Evolutionary conservation across 768 basidiomycete species (phyloP).

Genomic region (Lactarius evosmus): DNA sequence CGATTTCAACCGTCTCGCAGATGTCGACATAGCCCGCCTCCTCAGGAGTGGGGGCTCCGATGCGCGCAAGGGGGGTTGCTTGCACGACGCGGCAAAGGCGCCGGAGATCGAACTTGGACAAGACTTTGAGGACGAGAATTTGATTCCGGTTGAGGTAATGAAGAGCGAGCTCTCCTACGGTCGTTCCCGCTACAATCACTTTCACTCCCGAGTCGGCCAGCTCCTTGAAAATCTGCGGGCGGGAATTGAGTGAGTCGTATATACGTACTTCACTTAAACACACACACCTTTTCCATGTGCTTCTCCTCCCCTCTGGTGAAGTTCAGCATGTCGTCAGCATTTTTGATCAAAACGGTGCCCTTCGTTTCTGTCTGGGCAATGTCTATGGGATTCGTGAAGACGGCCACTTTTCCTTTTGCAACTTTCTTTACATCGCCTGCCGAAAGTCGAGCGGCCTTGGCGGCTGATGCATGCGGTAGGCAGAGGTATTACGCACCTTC

Average conservation of each 20-base stretch:
- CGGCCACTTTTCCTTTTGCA: conserved; percentile 85
- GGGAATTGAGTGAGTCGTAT: conserved; percentile 6
- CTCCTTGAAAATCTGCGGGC: conserved; percentile 84
- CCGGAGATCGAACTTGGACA: conserved; percentile 97
- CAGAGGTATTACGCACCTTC: conserved; percentile 59
- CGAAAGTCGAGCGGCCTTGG: neutral
- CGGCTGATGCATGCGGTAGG: neutral
- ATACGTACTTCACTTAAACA: neutral
- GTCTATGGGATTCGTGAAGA: conserved; percentile 92
- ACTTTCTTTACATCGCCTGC: conserved; percentile 80
- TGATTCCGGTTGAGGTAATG: conserved; percentile 94
- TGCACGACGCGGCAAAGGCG: conserved; percentile 92
- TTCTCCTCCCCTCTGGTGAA: conserved; percentile 96
- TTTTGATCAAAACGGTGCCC: conserved; percentile 94
- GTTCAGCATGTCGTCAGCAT: conserved; percentile 94
- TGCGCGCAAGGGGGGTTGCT: conserved; percentile 91
- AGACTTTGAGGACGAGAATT: conserved; percentile 94
- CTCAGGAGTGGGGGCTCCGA: conserved; percentile 94
- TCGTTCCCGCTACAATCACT: conserved; percentile 89
- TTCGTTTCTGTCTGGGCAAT: conserved; percentile 98
- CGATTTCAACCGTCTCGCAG: conserved; percentile 94
- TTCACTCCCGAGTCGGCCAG: conserved; percentile 94
- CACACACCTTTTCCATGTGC: conserved; percentile 80
- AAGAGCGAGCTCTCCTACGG: conserved; percentile 90
- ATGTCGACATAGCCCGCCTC: conserved; percentile 93